phyloP scores from a whole-genome alignment of 139 green algal species.

The Chlorella ohadii region DNA sequence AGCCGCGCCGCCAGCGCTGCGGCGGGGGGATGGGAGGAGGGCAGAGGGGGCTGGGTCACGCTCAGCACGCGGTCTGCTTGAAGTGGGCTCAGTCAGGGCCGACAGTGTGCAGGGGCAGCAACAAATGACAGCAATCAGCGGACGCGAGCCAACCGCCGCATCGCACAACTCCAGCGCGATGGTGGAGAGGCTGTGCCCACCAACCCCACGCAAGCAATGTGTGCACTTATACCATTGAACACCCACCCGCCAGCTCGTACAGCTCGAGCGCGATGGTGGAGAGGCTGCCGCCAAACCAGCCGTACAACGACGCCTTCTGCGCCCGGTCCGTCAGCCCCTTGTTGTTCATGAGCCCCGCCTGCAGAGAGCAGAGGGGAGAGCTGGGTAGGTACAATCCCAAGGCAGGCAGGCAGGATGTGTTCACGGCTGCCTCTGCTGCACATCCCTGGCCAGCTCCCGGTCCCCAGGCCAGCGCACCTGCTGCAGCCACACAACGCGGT shows the following conservation, averaged over 20 bases:
- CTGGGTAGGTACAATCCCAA: no score
- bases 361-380: neutral
- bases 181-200: slow-evolving; percentile 55
- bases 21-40: neutral
- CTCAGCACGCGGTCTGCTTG: no score
- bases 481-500: no score
- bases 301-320: slow-evolving; percentile 78
- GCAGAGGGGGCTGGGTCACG: neutral
- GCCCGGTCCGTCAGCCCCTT: slow-evolving; percentile 66
- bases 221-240: neutral
- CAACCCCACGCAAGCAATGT: no score
- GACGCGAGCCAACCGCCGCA: slow-evolving; percentile 25
- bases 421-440: no score
- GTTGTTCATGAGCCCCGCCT: slow-evolving; percentile 81
- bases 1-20: slow-evolving; percentile 19
- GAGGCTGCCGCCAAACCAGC: slow-evolving; percentile 63
- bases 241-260: slow-evolving; percentile 42
- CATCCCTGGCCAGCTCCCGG: no score
- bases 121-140: no score
- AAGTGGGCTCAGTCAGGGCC: no score
- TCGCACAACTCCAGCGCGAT: slow-evolving; percentile 57
- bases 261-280: slow-evolving; percentile 61
- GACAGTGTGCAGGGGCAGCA: no score
- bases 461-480: no score
- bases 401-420: no score